Conservation (phyloP, 1,284 basidiomycete genomes). For the Hypsizygus ulmarius region DNA sequence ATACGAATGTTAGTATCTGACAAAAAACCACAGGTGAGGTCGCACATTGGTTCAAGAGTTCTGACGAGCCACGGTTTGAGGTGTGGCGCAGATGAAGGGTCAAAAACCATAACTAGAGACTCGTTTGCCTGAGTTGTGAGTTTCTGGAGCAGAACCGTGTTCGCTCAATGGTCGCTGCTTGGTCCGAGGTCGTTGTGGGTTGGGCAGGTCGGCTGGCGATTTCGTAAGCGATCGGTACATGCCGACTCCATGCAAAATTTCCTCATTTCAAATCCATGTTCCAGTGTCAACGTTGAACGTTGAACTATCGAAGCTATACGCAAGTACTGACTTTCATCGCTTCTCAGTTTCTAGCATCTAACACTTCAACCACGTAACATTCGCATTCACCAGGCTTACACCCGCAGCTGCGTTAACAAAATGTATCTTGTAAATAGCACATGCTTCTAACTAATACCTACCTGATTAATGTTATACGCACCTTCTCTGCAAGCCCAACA, state of each 20-base stretch:
- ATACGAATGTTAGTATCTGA: constrained; percentile 12
- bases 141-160: neutral
- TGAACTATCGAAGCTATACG: too few relatives aligned
- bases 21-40: constrained; percentile 12
- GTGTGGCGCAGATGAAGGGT: constrained; percentile 56
- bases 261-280: too few relatives aligned
- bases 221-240: constrained; percentile 21
- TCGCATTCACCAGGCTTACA: too few relatives aligned
- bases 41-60: constrained; percentile 83
- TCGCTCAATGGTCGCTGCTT: neutral
- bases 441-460: too few relatives aligned
- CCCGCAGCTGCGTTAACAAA: too few relatives aligned
- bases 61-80: constrained; percentile 82
- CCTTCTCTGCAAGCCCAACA: too few relatives aligned
- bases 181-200: neutral
- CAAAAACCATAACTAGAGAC: constrained; percentile 55
- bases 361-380: too few relatives aligned
- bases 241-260: constrained; percentile 2
- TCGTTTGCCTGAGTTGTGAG: constrained; percentile 9
- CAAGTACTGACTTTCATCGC: neutral
- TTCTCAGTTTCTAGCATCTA: constrained; percentile 13
- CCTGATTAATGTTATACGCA: too few relatives aligned
- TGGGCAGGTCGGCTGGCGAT: neutral
- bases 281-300: too few relatives aligned
- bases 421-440: too few relatives aligned